A percentile compares a stretch with the other conserved stretches of the same genome.
Evolutionary conservation across 345 rosid species (phyloP).

Genomic region (Moricandia moricandioides): DNA sequence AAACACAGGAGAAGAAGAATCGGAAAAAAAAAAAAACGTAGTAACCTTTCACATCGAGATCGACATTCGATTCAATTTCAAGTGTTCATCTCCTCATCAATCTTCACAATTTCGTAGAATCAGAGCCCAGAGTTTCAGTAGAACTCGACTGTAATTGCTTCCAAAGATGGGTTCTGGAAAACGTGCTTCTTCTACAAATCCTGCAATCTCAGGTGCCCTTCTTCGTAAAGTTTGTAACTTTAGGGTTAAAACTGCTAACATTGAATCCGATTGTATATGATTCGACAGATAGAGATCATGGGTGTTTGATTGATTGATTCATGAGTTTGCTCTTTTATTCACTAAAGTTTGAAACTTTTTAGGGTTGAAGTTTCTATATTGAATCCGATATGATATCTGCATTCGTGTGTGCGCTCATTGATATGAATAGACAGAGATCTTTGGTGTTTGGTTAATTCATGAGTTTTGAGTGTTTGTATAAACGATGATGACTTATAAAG

Average conservation of each 20-base stretch:
- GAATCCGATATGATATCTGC: not conserved
- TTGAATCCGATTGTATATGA: not conserved
- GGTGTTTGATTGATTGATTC: not conserved
- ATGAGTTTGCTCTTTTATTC: not conserved
- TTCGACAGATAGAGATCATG: not conserved
- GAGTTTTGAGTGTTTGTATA: not conserved
- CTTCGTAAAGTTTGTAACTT: not conserved
- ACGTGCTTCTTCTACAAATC: constrained; percentile 4
- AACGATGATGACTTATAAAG: no score
- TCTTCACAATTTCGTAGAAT: not conserved
- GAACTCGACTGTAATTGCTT: not conserved
- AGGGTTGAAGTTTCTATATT: not conserved
- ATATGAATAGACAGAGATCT: not conserved
- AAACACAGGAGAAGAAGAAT: constrained; percentile 13
- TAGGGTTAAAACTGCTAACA: not conserved
- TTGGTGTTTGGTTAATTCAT: constrained; percentile 10
- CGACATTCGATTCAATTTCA: constrained; percentile 14
- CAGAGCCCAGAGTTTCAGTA: not conserved
- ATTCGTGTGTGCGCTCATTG: not conserved
- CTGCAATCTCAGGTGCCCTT: constrained; percentile 32
- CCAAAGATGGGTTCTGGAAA: constrained; percentile 25
- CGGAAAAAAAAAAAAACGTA: not conserved
- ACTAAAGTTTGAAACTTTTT: constrained; percentile 8
- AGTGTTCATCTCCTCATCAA: constrained; percentile 3
- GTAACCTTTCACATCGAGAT: constrained; percentile 3